Base-by-base conservation (phyloP, 2,329 filamentous ascomycete genomes). In the Colletotrichum sp. region DNA sequence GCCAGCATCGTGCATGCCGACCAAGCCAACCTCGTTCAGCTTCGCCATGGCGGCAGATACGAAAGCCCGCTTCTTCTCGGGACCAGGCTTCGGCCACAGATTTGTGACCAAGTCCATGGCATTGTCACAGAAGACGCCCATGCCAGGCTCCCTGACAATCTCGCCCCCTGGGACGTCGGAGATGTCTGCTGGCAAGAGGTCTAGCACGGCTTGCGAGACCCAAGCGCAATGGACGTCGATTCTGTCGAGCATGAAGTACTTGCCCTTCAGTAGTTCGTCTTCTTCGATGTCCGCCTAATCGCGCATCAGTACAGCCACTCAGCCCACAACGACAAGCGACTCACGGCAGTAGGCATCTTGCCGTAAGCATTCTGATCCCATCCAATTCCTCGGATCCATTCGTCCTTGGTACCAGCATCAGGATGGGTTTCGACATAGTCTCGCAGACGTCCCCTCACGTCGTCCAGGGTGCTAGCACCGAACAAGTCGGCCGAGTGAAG, bases 91-190 rank as follows among this genome's bases (percentile, higher is more conserved):
- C 3, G 92, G 92, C 86, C 91, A 93, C 21, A 90, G 79, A 3
- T 86, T 83, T 72, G 87, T 85, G 44, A 94, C 87, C 67, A 93
- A 82, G 59, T 93, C 91, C 89, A 94, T 94, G 28, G 93, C 93
- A 80, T 94, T 94, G 82, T 95, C 93, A 80, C 93, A 95, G 79
- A 95, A 94, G 12, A 95, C 92, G 57, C 93, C 93, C 79, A 89
- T 87, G 0, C 92, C 92, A 1, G 93, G 92, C 5, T 90, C 84
- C 34, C 89, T 87, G 16, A 93, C 82, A 13, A 94, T 89, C 75
- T 94, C 92, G 3, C 93, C 93, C 13, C 93, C 93, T 2, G 92
- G 91, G 7, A 90, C 81, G 72, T 90, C 88, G 3, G 88, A 85
- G 30, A 90, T 78, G 10, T 89, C 87, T 2, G 84, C 79, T 1